Base-by-base conservation (phyloP, 306 rosid genomes). In the Castanospermum australe region DNA sequence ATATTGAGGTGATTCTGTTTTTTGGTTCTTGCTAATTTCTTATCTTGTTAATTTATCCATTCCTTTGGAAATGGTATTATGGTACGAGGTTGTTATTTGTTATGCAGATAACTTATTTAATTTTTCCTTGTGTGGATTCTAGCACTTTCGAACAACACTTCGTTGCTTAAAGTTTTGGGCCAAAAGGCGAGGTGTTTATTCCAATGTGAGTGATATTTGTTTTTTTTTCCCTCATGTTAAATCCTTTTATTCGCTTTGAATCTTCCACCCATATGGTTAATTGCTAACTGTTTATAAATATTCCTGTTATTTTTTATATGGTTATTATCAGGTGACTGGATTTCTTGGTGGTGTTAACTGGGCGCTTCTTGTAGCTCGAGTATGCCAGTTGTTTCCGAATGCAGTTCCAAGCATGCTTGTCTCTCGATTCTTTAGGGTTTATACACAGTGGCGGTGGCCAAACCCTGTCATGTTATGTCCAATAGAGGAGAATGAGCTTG, bases 361-460 rank as follows among this genome's bases (percentile, higher is more conserved):
- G 95, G 99, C 99, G 36, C 87, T 94, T 77, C 88, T 94, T 81
- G 97, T 94, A n/a, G 97, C 97, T 82, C 92, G 94, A 50, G 81
- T 94, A 17, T 94, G 99, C 83, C 99, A 94, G 86, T 86, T 92
- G 77, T 94, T 92, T 80, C 99, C 99, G 33, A 92, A 92, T 88
- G 99, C 97, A 79, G 91, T 82, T 82, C 97, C 98, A 38, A 92
- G 97, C 85, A 91, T 94, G 98, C 88, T 94, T 70, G 97, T 92
- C 57, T 87, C 98, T 78, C 88, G 94, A 71, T 94, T 94, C 86
- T 94, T 94, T 76, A 89, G 98, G 88, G 95, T 94, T 4, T 94
- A 89, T 69, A 92, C 99, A 55, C 99, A 91, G 88, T 94, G 99
- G 99, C 84, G 97, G 54, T 94, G 99, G 99, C 97, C 99, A 67